Evolutionary conservation across 176 grass and related monocot genomes (phyloP).

Genomic region (Ensete glaucum): DNA sequence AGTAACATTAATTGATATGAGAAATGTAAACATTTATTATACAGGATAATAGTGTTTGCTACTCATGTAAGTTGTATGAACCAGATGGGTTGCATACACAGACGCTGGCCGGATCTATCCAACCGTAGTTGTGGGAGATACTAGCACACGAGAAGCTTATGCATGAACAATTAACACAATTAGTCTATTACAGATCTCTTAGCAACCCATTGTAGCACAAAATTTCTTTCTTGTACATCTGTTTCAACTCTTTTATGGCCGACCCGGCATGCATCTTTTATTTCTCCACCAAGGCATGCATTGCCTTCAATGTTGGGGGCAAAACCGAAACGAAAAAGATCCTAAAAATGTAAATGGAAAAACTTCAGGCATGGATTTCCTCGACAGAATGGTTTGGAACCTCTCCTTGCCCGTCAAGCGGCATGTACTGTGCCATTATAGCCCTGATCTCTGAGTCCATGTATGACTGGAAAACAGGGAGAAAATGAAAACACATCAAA

Average conservation of each 20-base stretch:
- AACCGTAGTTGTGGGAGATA: not conserved
- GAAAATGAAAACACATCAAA: not conserved
- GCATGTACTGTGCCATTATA: constrained; percentile 23
- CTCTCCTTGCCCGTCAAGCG: constrained; percentile 6
- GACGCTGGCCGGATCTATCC: not conserved
- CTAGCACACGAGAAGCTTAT: not conserved
- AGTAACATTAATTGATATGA: too few relatives aligned
- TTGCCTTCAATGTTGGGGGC: not conserved
- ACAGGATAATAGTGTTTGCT: too few relatives aligned
- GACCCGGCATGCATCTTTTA: not conserved
- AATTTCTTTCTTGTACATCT: not conserved
- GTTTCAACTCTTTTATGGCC: not conserved
- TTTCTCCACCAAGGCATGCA: not conserved
- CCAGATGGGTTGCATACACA: not conserved
- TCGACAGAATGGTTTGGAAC: not conserved
- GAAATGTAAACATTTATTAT: too few relatives aligned
- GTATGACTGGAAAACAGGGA: constrained; percentile 7
- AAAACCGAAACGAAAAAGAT: not conserved
- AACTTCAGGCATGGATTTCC: constrained; percentile 13
- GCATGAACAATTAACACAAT: not conserved
- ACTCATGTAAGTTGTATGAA: too few relatives aligned
- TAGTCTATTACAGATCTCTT: not conserved
- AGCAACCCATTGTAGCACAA: not conserved
- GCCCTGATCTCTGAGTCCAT: constrained; percentile 22
- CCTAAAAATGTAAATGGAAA: not conserved